Conservation (phyloP, 31 red algal species). For the Asparagopsis taxiformis region DNA sequence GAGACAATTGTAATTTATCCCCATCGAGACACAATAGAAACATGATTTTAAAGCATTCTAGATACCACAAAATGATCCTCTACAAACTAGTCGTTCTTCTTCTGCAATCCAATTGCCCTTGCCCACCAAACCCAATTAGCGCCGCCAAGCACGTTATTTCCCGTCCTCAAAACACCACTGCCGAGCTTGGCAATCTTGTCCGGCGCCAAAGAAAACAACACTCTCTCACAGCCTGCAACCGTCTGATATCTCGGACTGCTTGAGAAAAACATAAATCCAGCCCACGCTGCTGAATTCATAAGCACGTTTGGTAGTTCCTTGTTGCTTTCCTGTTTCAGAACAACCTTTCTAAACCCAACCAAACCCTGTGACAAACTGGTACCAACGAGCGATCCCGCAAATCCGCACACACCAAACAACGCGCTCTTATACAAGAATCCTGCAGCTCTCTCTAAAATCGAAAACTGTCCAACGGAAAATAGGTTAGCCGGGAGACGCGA, state of each 20-base stretch:
- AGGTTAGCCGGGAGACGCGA: constrained; percentile 60
- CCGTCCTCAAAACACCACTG: constrained; percentile 72
- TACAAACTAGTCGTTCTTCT: too few species aligned
- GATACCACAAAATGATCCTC: too few species aligned
- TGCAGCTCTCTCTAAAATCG: constrained; percentile 25
- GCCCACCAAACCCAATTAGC: constrained; percentile 93
- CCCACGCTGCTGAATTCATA: constrained; percentile 81
- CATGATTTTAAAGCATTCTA: too few species aligned
- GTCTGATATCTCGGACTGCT: constrained; percentile 91
- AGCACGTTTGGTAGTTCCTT: constrained; percentile 66
- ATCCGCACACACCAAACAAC: constrained; percentile 74
- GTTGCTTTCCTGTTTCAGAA: not conserved
- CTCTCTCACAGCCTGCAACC: constrained; percentile 74
- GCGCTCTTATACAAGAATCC: constrained; percentile 70
- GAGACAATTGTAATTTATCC: too few species aligned
- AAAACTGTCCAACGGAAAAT: constrained; percentile 48
- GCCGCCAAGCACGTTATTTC: constrained; percentile 89
- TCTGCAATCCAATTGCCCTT: constrained; percentile 69
- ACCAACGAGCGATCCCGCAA: constrained; percentile 70
- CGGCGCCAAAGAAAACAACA: constrained; percentile 59
- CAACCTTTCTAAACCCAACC: constrained; percentile 32
- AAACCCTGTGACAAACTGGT: constrained; percentile 45
- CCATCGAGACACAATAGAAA: too few species aligned
- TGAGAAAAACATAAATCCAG: constrained; percentile 90
- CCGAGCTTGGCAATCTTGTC: constrained; percentile 57